Evolutionary conservation across 2,329 filamentous ascomycete species (phyloP).

Genomic region (Trichophyton rubrum): DNA sequence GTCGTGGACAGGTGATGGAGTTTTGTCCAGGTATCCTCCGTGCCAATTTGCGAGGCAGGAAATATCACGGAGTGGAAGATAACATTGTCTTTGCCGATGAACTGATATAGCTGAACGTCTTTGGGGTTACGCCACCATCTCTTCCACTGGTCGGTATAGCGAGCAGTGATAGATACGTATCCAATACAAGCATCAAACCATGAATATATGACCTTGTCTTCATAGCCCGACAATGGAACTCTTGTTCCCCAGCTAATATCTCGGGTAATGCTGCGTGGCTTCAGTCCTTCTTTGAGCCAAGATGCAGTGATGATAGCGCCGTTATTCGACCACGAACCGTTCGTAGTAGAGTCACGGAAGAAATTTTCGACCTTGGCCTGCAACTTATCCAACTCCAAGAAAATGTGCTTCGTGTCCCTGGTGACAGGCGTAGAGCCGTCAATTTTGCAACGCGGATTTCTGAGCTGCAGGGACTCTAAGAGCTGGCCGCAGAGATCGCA

Average conservation of each 20-base stretch:
- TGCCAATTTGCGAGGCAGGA: slow-evolving; percentile 69
- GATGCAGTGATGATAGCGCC: slow-evolving; percentile 34
- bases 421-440: slow-evolving; percentile 70
- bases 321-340: slow-evolving; percentile 46
- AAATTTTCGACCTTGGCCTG: slow-evolving; percentile 66
- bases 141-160: slow-evolving; percentile 71
- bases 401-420: slow-evolving; percentile 79
- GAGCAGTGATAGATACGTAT: slow-evolving; percentile 75
- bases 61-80: slow-evolving; percentile 75
- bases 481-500: slow-evolving; percentile 63
- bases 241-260: slow-evolving; percentile 71
- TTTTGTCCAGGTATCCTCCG: slow-evolving; percentile 68
- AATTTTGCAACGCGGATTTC: slow-evolving; percentile 86
- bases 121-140: slow-evolving; percentile 79
- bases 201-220: slow-evolving; percentile 68
- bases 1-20: slow-evolving; percentile 70
- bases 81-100: slow-evolving; percentile 77
- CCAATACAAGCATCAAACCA: slow-evolving; percentile 77
- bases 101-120: slow-evolving; percentile 70
- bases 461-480: slow-evolving; percentile 59
- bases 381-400: slow-evolving; percentile 72
- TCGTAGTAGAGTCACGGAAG: slow-evolving; percentile 58
- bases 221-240: slow-evolving; percentile 43
- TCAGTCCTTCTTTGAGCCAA: slow-evolving; percentile 55
- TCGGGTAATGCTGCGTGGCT: slow-evolving; percentile 68